Evolutionary conservation across 306 rosid genomes (phyloP), one percentile per base, ranked within the genome.

Genomic region (Fragaria ananassa): DNA sequence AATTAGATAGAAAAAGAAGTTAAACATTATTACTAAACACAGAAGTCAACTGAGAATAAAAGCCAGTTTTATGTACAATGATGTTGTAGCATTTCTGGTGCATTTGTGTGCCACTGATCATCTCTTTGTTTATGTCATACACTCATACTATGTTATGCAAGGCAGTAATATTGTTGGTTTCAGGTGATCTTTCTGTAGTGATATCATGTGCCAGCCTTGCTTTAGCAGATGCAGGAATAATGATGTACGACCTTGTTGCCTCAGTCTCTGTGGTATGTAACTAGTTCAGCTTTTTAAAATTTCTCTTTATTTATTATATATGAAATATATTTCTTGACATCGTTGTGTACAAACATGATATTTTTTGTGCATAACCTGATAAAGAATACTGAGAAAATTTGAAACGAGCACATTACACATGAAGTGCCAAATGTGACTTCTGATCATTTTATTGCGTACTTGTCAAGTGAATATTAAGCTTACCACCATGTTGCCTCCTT

Each of bases 121-220:
- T 21, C 61, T 68, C 11, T 17, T 46, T 47, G 10, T 62, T 65
- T 58, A 23, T 35, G 74, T 10, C 47, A 49, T 68, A 6, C 70
- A 34, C 49, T 62, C 54, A 45, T 23, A 19, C 3, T 49, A 25
- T 45, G 8, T 67, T 54, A 65, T 76, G 68, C 81, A 53, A 57
- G 35, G 68, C 62, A n/a, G 42, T 58, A 45, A 72, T 80, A 74
- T 53, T 39, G 31, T 46, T 78, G 60, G 64, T 66, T 50, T 78
- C 84, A 95, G 97, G 97, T 85, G 97, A 95, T 86, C 93, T 95
- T 39, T 97, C 97, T 65, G 98, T 92, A 64, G 83, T 92, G 54
- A 92, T 95, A 84, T 92, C 99, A 51, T 93, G 97, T 78, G 99
- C 99, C 69, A 92, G 97, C 81, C 96, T 95, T 86, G 99, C 98